Evolutionary conservation across 2,329 filamentous ascomycete genomes (phyloP).

Genomic region (Alternaria viburni): DNA sequence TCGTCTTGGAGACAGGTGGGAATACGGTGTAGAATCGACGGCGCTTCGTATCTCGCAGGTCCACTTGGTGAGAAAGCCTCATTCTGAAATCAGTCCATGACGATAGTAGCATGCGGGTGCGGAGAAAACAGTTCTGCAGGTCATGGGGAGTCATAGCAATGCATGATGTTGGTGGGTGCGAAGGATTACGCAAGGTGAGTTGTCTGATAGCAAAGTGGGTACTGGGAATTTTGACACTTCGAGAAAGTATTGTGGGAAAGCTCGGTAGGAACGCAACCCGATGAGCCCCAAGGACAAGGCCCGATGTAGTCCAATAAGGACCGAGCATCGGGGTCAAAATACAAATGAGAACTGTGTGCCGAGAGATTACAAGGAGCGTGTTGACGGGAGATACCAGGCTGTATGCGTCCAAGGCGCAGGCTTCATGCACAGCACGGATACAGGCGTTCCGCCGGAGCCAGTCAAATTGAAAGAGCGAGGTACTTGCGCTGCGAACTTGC

Average conservation of each 20-base stretch:
- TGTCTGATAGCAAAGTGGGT: conserved; percentile 42
- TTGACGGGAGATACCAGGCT: conserved; percentile 38
- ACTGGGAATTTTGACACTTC: conserved; percentile 28
- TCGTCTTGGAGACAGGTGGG: conserved; percentile 7
- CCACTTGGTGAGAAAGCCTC: conserved; percentile 5
- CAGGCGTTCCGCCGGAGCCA: conserved; percentile 41
- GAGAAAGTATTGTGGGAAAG: conserved; percentile 36
- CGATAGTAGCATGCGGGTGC: conserved; percentile 21
- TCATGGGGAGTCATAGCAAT: conserved; percentile 37
- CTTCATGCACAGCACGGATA: conserved; percentile 45
- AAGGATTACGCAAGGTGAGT: conserved; percentile 46
- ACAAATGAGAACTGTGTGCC: conserved; percentile 45
- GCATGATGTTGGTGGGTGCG: conserved; percentile 23
- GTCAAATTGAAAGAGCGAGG: conserved; percentile 25
- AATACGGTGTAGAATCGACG: neutral
- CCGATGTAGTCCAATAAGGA: conserved; percentile 38
- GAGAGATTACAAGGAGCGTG: conserved; percentile 41
- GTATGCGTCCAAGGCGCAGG: conserved; percentile 26
- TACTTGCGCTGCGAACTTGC: conserved; percentile 35
- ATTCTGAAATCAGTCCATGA: conserved; percentile 5
- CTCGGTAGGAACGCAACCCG: conserved; percentile 34
- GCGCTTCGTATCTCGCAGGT: neutral
- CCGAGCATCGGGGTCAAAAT: conserved; percentile 32
- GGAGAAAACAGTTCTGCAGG: conserved; percentile 35
- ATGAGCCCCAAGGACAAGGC: conserved; percentile 27